Conservation (phyloP, 1,284 basidiomycete genomes). For the Apiotrichum gamsii region DNA sequence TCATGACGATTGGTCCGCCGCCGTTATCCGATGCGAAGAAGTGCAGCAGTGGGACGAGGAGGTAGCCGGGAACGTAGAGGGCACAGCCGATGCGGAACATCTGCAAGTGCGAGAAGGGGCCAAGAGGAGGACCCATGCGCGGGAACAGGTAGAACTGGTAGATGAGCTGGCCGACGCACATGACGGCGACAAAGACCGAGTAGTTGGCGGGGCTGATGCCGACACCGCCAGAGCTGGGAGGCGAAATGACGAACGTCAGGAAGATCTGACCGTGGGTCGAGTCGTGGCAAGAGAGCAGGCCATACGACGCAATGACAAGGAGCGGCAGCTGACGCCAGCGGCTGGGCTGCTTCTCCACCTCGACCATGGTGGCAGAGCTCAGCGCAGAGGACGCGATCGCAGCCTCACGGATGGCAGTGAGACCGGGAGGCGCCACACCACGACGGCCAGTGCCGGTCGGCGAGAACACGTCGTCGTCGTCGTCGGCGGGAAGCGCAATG, state of each 20-base stretch:
- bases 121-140: slow-evolving; percentile 46
- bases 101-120: slow-evolving; percentile 44
- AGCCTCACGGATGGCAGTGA: slow-evolving; percentile 43
- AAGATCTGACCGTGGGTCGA: slow-evolving; percentile 47
- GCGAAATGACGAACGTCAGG: slow-evolving; percentile 46
- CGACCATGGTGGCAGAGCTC: slow-evolving; percentile 5
- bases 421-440: slow-evolving; percentile 9
- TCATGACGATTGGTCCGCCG: slow-evolving; percentile 46
- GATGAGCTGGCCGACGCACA: slow-evolving; percentile 47
- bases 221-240: slow-evolving; percentile 45
- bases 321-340: slow-evolving; percentile 38
- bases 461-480: slow-evolving; percentile 33
- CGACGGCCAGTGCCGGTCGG: slow-evolving; percentile 17
- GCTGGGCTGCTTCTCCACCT: slow-evolving; percentile 27
- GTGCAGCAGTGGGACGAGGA: slow-evolving; percentile 43
- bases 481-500: slow-evolving; percentile 10
- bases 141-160: slow-evolving; percentile 50
- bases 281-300: slow-evolving; percentile 46
- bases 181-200: slow-evolving; percentile 46
- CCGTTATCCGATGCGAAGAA: slow-evolving; percentile 35
- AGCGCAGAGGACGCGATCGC: slow-evolving; percentile 6
- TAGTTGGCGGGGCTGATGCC: slow-evolving; percentile 47
- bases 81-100: slow-evolving; percentile 47
- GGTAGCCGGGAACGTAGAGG: slow-evolving; percentile 46
- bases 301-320: slow-evolving; percentile 46